Conservation (phyloP, 768 basidiomycete genomes). For the Collybia mongolica region DNA sequence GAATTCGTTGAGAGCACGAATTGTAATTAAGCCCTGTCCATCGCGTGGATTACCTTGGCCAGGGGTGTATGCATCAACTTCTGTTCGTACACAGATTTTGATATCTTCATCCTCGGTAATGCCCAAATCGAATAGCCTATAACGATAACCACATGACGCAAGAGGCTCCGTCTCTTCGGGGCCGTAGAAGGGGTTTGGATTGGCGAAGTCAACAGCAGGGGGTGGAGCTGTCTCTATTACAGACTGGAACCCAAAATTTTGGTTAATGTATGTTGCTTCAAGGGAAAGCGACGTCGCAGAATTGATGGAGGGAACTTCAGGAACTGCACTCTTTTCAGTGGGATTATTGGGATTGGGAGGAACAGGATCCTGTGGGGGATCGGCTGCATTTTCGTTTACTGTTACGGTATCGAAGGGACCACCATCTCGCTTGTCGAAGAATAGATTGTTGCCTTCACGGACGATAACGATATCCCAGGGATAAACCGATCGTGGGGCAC, state of each 20-base stretch:
- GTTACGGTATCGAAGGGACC: constrained; percentile 97
- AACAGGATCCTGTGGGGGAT: constrained; percentile 84
- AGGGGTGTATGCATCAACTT: constrained; percentile 86
- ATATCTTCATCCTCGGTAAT: constrained; percentile 90
- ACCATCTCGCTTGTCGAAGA: constrained; percentile 96
- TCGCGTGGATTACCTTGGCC: constrained; percentile 60
- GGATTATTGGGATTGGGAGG: constrained; percentile 80
- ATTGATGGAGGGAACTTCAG: constrained; percentile 86
- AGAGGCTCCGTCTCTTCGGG: constrained; percentile 94
- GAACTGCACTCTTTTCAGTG: constrained; percentile 54
- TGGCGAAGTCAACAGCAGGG: constrained; percentile 67
- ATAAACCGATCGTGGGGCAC: constrained; percentile 90
- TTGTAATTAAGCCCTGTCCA: constrained; percentile 81
- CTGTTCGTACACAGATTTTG: constrained; percentile 90
- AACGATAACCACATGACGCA: constrained; percentile 95
- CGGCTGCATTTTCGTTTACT: constrained; percentile 97
- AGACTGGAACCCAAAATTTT: constrained; percentile 96
- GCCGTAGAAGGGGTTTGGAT: constrained; percentile 94
- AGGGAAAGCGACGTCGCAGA: constrained; percentile 90
- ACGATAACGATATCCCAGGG: constrained; percentile 98
- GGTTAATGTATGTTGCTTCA: constrained; percentile 98
- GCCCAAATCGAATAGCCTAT: constrained; percentile 91
- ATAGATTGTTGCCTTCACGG: constrained; percentile 89
- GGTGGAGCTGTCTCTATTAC: constrained; percentile 71
- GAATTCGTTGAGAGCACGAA: constrained; percentile 96